Base-by-base conservation (phyloP, 345 rosid species). In the Eucalyptus decipiens region DNA sequence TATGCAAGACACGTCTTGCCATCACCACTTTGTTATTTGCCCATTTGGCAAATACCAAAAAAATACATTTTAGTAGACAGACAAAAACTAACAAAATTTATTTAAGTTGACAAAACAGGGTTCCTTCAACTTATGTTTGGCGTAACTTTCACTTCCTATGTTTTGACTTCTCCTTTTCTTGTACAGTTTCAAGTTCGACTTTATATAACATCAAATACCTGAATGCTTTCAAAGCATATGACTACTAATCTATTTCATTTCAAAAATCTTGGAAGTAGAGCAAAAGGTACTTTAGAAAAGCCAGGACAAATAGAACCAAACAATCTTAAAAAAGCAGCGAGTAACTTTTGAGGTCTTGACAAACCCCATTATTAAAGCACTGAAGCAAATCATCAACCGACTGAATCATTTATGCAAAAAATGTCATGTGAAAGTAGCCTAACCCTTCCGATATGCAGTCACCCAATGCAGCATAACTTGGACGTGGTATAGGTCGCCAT, bases 391-490 rank as follows among this genome's bases (percentile, higher is more conserved):
- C 47, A 76, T 76, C 85, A 76, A 40, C 81, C 1, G 0, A 34
- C 21, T 37, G 30, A 40, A 40, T 76, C 16, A 12, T 76, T 21
- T 19, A 76, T 40, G 47, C 43, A 26, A 76, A 76, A 76, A 76
- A 76, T 76, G 85, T 40, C 85, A 40, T 7, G 1, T 76, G 45
- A 76, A 28, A 76, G 85, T 40, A 40, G 10, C 47, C 97, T 93
- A 86, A 98, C 99, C 99, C 99, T 93, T 98, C 99, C 12, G 94
- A 94, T 90, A 96, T 94, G 96, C 98, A 97, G 93, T 98, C 99
- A 88, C 99, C 99, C 90, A 98, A 90, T 42, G 93, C 92, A 80
- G 97, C 96, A 92, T 91, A 96, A 92, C 98, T 98, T 87, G 95
- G 90, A 90, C 94, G 96, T 54, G 95, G 92, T 80, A 96, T 81